Percentiles rank a stretch among this genome's conserved stretches.
Evolutionary conservation across 306 rosid species (phyloP).

Genomic region (Trichosanthes cucumerina): DNA sequence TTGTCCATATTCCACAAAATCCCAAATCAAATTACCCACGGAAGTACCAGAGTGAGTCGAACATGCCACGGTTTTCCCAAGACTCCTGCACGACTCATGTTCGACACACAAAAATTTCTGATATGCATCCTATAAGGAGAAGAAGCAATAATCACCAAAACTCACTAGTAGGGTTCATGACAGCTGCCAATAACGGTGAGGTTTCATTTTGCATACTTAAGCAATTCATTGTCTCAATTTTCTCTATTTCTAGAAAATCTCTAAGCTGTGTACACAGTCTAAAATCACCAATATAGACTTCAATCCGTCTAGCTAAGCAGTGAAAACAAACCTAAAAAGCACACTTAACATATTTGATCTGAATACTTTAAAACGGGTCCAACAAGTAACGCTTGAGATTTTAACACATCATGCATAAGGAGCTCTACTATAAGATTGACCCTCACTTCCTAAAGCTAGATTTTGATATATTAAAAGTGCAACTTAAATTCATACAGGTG

Average conservation of each 20-base stretch:
- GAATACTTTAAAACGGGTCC: not conserved
- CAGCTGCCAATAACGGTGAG: slow-evolving; percentile 36
- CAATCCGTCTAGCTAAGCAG: not conserved
- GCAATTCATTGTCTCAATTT: not conserved
- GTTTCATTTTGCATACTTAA: not conserved
- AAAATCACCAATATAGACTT: not conserved
- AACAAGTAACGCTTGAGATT: not conserved
- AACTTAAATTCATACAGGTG: slow-evolving; percentile 14
- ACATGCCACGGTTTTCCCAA: slow-evolving; percentile 28
- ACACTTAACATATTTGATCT: not conserved
- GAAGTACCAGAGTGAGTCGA: slow-evolving; percentile 60
- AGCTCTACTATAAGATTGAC: not conserved
- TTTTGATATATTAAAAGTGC: not conserved
- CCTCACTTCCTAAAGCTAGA: not conserved
- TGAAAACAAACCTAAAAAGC: not conserved
- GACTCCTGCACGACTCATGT: slow-evolving; percentile 23
- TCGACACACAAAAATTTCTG: slow-evolving; percentile 30
- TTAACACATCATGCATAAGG: not conserved
- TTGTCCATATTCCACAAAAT: slow-evolving; percentile 19
- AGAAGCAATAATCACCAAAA: slow-evolving; percentile 27
- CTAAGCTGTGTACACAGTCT: not conserved
- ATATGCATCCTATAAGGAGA: slow-evolving; percentile 17
- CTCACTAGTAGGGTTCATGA: slow-evolving; percentile 55
- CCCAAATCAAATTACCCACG: slow-evolving; percentile 24
- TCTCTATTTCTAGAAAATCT: not conserved